Conservation (phyloP, 2,329 filamentous ascomycete genomes). For the Aspergillus terreus region DNA sequence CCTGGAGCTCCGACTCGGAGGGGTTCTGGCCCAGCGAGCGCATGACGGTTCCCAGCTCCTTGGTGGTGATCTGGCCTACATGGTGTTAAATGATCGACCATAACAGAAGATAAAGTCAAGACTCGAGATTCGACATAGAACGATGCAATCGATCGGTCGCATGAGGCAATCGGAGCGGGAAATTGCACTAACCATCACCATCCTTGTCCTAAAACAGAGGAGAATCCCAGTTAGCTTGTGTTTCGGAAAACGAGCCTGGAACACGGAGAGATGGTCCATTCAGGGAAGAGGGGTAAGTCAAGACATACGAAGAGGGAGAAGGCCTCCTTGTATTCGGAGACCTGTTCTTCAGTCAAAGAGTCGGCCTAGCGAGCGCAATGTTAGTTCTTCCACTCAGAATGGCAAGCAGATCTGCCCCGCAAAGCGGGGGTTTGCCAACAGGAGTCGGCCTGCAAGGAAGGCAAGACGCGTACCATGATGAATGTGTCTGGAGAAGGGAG, state of each 20-base stretch:
- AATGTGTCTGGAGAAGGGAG: slow-evolving; percentile 14
- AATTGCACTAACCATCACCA: slow-evolving; percentile 71
- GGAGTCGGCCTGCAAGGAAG: slow-evolving; percentile 3
- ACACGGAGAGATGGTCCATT: neutral
- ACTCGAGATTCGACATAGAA: neutral
- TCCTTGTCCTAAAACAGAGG: slow-evolving; percentile 67
- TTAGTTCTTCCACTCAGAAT: slow-evolving; percentile 23
- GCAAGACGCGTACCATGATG: slow-evolving; percentile 29
- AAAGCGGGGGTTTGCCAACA: slow-evolving; percentile 28
- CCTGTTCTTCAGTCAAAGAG: slow-evolving; percentile 98
- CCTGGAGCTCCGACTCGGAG: slow-evolving; percentile 83
- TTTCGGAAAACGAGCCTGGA: neutral
- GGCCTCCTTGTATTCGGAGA: slow-evolving; percentile 99
- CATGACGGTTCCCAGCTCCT: slow-evolving; percentile 88
- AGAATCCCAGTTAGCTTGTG: slow-evolving; percentile 18
- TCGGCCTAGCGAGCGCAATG: slow-evolving; percentile 65
- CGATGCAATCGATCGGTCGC: slow-evolving; percentile 2
- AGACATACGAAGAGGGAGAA: slow-evolving; percentile 98
- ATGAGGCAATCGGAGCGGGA: neutral
- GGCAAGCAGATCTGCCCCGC: slow-evolving; percentile 28
- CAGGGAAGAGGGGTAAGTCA: neutral
- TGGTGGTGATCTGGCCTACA: slow-evolving; percentile 83
- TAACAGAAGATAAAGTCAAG: neutral
- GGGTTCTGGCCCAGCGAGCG: slow-evolving; percentile 86
- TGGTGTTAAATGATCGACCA: slow-evolving; percentile 11